Conservation (phyloP, 2,329 filamentous ascomycete genomes). For the Claviceps paspali region DNA sequence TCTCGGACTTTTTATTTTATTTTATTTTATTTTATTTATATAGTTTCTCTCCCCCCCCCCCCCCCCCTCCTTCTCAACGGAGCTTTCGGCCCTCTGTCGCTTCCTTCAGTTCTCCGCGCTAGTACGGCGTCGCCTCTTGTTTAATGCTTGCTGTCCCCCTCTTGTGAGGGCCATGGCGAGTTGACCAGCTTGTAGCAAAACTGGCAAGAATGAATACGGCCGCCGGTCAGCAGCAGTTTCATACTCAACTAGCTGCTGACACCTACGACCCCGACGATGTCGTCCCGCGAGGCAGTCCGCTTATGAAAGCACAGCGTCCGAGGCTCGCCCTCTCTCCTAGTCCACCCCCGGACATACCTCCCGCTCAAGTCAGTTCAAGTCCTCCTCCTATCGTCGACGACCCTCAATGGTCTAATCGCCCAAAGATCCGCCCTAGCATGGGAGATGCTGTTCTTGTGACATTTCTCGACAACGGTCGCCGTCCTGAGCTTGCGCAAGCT, state of each 20-base stretch:
- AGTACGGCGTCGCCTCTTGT: conserved; percentile 1
- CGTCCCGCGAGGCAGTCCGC: conserved; percentile 25
- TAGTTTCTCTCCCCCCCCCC: too few species aligned
- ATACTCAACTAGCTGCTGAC: conserved; percentile 15
- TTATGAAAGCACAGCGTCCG: conserved; percentile 19
- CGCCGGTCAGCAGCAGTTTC: conserved; percentile 18
- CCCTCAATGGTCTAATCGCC: conserved; percentile 35
- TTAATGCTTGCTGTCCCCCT: conserved; percentile 5
- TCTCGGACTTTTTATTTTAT: not conserved
- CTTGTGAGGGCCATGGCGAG: conserved; percentile 18
- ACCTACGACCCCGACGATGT: conserved; percentile 31
- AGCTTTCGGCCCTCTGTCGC: not conserved
- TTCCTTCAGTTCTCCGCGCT: not conserved
- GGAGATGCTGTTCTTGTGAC: conserved; percentile 54
- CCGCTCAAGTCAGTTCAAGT: conserved; percentile 20
- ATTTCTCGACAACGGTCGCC: conserved; percentile 46
- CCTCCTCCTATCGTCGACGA: conserved; percentile 15
- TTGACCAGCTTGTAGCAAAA: conserved; percentile 15
- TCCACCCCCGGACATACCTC: conserved; percentile 21
- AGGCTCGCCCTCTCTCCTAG: conserved; percentile 18
- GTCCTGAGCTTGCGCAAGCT: conserved; percentile 45
- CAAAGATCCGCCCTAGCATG: conserved; percentile 39
- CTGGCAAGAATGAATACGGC: conserved; percentile 25
- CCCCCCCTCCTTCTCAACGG: not conserved
- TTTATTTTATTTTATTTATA: not conserved